Base-by-base conservation (phyloP, 805 yeast genomes). In the Pichia rugopelliculosa region DNA sequence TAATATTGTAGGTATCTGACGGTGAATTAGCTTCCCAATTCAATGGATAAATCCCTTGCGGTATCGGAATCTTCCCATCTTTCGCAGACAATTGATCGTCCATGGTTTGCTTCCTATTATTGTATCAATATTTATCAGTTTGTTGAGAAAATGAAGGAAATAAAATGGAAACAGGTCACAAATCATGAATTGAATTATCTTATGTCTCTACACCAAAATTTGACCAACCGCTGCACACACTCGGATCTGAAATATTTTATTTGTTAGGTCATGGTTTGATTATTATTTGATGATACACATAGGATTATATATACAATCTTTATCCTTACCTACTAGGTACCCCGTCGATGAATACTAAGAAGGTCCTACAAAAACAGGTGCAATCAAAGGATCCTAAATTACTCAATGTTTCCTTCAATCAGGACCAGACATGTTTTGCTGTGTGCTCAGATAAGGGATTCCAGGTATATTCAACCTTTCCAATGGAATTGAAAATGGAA, bases 401-500 rank as follows among this genome's bases (percentile, higher is more conserved):
- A 36, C 68, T 82, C 20, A 74, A 79, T 51, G 80, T 84, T 10
- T 69, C 80, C 23, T 90, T 88, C 72, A 91, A 91, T 66, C 96
- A 88, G 65, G 96, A 90, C 67, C 85, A 81, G 58, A 83, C 88
- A 34, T 91, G 97, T 63, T 89, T 91, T 67, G 87, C 96, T 18
- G 72, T 87, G 23, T 86, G 93, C 45, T 83, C 80, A 52, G 89
- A 86, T 50, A 65, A 71, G 40, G 97, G 98, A 17, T 89, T 91
- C 62, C 69, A 80, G 46, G 95, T 91, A 12, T 91, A 80, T 71
- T 86, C 84, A 59, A 76, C 95, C 3, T 90, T 87, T 60, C 98
- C 99, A 4, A 73, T 90, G 69, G 93, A 84, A 50, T 65, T 79
- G 50, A 70, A 89, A 52, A 90, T 84, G 47, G 73, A 77, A 56